These are phyloP conservation scores for Fusarium lateritium DNA, from an alignment of 2,329 filamentous ascomycete genomes.

Conservation along the genomic window DNA sequence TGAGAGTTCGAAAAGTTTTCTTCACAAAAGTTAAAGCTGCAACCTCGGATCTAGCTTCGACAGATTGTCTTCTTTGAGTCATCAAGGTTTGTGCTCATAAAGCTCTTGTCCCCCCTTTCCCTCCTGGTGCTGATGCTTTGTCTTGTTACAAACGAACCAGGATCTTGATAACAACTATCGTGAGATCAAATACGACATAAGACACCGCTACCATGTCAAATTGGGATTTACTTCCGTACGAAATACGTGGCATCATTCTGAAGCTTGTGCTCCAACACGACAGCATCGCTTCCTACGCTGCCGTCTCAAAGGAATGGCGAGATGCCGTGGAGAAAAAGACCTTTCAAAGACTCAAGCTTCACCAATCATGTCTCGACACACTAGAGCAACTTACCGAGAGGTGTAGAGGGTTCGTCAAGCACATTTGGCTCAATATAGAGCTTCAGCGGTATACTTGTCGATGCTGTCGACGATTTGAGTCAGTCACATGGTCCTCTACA, in stretches of 20 bases:
- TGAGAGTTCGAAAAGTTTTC: too few species aligned
- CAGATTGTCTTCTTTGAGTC: too few species aligned
- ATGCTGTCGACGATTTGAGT: constrained; percentile 10
- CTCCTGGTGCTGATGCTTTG: too few species aligned
- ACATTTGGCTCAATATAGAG: constrained; percentile 38
- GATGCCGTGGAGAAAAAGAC: constrained; percentile 9
- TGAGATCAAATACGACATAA: neutral
- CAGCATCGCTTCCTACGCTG: neutral
- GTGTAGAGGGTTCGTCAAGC: neutral
- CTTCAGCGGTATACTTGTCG: constrained; percentile 25
- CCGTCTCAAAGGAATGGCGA: constrained; percentile 25
- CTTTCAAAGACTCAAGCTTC: constrained; percentile 13
- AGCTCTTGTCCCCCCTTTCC: too few species aligned
- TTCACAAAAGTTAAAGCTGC: too few species aligned
- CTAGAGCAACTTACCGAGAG: neutral
- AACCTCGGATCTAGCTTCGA: too few species aligned
- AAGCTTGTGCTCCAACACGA: neutral
- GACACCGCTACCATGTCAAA: neutral
- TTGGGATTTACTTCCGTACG: constrained; percentile 17
- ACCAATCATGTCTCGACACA: constrained; percentile 1
- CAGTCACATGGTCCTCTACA: neutral
- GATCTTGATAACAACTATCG: too few species aligned
- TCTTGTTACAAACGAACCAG: too few species aligned
- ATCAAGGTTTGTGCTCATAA: too few species aligned
- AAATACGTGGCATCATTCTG: constrained; percentile 22